Base-by-base conservation (phyloP, 2,329 filamentous ascomycete genomes). In the Colletotrichum sp. region DNA sequence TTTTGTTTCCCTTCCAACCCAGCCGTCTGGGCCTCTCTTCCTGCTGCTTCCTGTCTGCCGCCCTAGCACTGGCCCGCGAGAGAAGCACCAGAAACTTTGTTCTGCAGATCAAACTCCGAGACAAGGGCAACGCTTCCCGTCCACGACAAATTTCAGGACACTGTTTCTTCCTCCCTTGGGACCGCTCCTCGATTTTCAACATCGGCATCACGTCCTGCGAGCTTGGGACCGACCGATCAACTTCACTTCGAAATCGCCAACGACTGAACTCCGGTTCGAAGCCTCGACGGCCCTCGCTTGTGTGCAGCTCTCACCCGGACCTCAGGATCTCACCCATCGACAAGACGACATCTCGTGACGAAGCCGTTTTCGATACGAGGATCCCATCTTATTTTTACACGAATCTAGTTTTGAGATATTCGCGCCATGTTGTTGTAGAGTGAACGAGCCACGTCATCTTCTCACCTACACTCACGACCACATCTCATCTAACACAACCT, bases 91-190 rank as follows among this genome's bases (percentile, higher is more conserved):
- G 57, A 78, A 79, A 77, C 73, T 68, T 76, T 78, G 75, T 78
- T 79, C 76, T 75, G 78, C 74, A 76, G 78, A 77, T 78, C 76
- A 73, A 75, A 72, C 66, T 72, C 72, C 77, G 73, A 77, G 72
- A 73, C 75, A 66, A 72, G 71, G 57, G 54, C 34, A 70, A 54
- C 38, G 33, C 29, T 58, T 75, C 27, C 51, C 38, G 34, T 68
- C 63, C 57, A 34, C 69, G n/a, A 70, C 66, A 58, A 31, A 36
- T 54, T 74, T 64, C 63, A 68, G 66, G 31, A 54, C 34, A 47
- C 18, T 36, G 55, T 64, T 68, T 54, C 38, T 73, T 62, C n/a
- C 64, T 61, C 73, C 54, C 66, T 69, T 43, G 3, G 58, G 57
- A 54, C 51, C 69, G 51, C 57, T 61, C 67, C 47, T 62, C 43